phyloP scores from a whole-genome alignment of 371 early-diverging fungal genomes.

The Lichtheimia ramosa region DNA sequence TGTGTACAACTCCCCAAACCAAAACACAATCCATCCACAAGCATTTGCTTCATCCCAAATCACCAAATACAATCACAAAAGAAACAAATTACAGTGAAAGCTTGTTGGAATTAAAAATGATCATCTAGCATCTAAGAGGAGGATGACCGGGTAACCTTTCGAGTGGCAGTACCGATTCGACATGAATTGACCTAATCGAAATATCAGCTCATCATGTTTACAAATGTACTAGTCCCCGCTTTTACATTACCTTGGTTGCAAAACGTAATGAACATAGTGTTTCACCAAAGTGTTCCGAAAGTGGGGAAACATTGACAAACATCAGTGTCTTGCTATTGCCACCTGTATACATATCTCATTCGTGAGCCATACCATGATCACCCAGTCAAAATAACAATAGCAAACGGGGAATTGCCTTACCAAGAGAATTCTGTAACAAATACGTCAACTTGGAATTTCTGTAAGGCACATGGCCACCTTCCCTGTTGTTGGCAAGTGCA shows the following conservation, averaged over 20 bases:
- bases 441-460: slow-evolving; percentile 97
- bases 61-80: too few species aligned
- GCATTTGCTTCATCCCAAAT: too few species aligned
- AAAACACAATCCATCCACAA: too few species aligned
- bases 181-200: slow-evolving; percentile 58
- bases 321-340: slow-evolving; percentile 97
- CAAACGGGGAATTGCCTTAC: slow-evolving; percentile 13
- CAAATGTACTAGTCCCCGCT: neutral
- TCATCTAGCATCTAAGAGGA: too few species aligned
- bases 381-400: too few species aligned
- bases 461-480: slow-evolving; percentile 92
- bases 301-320: slow-evolving; percentile 97
- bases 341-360: slow-evolving; percentile 25
- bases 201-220: neutral
- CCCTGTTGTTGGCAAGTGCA: slow-evolving; percentile 76
- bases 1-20: too few species aligned
- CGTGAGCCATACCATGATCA: neutral
- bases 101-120: too few species aligned
- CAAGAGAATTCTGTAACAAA: slow-evolving; percentile 88
- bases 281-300: slow-evolving; percentile 75
- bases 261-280: slow-evolving; percentile 94
- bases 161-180: slow-evolving; percentile 68
- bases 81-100: too few species aligned
- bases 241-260: slow-evolving; percentile 79
- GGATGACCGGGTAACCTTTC: slow-evolving; percentile 3